Conservation (phyloP, 129 eudicot species). For the Lactuca saligna region DNA sequence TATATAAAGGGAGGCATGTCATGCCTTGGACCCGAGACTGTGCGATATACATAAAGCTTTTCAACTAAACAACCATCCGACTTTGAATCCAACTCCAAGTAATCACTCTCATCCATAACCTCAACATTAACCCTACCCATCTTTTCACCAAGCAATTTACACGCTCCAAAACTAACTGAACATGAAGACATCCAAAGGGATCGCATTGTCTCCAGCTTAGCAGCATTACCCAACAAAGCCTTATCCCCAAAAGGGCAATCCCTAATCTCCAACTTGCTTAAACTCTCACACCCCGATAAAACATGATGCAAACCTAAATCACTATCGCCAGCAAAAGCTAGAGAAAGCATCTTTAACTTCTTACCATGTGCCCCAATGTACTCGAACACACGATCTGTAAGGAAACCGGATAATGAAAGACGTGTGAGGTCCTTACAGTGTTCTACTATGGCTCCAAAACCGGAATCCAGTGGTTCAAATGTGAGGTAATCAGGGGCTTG, state of each 20-base stretch:
- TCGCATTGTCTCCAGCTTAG: constrained; percentile 92
- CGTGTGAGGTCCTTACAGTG: constrained; percentile 61
- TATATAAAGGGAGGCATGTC: constrained; percentile 69
- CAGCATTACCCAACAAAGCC: constrained; percentile 77
- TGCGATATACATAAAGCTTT: constrained; percentile 66
- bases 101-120: constrained; percentile 73
- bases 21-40: constrained; percentile 68
- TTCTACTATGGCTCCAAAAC: constrained; percentile 80
- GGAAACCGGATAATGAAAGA: constrained; percentile 73
- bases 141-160: constrained; percentile 74
- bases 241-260: constrained; percentile 91
- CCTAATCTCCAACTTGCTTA: constrained; percentile 75
- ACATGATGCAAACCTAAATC: constrained; percentile 76
- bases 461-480: constrained; percentile 68
- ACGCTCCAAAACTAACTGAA: constrained; percentile 72
- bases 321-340: constrained; percentile 85
- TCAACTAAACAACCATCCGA: constrained; percentile 61
- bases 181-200: constrained; percentile 99
- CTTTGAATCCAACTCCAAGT: constrained; percentile 50
- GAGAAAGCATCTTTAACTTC: constrained; percentile 79
- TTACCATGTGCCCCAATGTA: constrained; percentile 71
- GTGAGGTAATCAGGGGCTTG: constrained; percentile 73
- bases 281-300: constrained; percentile 78
- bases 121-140: constrained; percentile 79
- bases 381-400: constrained; percentile 75